These are phyloP conservation scores for Solanum habrochaites DNA, from an alignment of 257 asterid species.

Conservation along the genomic window DNA sequence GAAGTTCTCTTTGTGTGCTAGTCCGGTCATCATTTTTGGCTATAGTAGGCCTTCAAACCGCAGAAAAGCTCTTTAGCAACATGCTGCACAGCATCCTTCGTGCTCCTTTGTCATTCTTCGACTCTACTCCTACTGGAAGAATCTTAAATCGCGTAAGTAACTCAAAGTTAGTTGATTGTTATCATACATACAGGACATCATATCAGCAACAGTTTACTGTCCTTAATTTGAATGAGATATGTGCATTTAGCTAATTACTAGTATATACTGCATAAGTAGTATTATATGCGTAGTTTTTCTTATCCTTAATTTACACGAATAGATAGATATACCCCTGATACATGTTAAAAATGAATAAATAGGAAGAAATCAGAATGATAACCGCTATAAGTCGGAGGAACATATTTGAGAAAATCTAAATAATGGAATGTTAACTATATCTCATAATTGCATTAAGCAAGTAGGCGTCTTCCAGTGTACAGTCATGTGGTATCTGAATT, in stretches of 20 bases:
- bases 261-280: background rate
- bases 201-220: background rate
- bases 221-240: background rate
- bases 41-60: conserved; percentile 51
- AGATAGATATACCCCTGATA: background rate
- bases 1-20: conserved; percentile 67
- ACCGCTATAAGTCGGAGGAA: background rate
- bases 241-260: background rate
- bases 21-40: conserved; percentile 60
- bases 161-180: background rate
- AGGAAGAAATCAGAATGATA: background rate
- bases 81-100: conserved; percentile 68
- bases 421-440: background rate
- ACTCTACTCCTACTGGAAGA: conserved; percentile 94
- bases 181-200: background rate
- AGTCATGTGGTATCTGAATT: background rate
- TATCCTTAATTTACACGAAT: background rate
- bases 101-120: conserved; percentile 90
- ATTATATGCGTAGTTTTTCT: background rate
- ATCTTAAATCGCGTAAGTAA: conserved; percentile 69
- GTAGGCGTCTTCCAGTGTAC: background rate
- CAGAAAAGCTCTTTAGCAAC: conserved; percentile 65
- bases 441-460: background rate
- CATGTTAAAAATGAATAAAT: background rate
- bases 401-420: background rate